These are phyloP conservation scores for Aspergillus aculeatus DNA, from an alignment of 2,329 filamentous ascomycete genomes.

Conservation along the genomic window DNA sequence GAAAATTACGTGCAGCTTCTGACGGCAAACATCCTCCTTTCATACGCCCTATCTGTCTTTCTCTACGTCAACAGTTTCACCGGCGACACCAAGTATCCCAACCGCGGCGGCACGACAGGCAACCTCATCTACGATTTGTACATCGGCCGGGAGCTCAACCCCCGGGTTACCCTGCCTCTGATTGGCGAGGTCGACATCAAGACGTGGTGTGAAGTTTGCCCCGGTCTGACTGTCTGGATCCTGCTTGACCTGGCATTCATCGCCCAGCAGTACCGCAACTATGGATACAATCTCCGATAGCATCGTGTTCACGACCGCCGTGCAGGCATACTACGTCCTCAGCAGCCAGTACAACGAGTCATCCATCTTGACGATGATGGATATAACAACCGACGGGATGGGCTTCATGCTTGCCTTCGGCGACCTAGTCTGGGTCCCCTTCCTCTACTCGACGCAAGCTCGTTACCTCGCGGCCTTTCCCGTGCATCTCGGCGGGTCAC, in stretches of 20 bases:
- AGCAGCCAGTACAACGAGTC: slow-evolving; percentile 82
- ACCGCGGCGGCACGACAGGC: slow-evolving; percentile 70
- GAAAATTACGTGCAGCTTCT: slow-evolving; percentile 83
- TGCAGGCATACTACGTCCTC: slow-evolving; percentile 76
- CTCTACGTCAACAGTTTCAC: slow-evolving; percentile 78
- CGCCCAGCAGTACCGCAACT: slow-evolving; percentile 79
- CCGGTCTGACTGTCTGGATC: slow-evolving; percentile 82
- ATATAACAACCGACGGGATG: slow-evolving; percentile 86
- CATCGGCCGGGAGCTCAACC: slow-evolving; percentile 90
- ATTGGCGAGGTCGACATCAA: slow-evolving; percentile 73
- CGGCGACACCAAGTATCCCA: slow-evolving; percentile 58
- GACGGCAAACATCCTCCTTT: slow-evolving; percentile 74
- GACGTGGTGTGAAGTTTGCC: slow-evolving; percentile 78
- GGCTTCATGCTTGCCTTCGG: slow-evolving; percentile 91
- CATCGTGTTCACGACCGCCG: slow-evolving; percentile 70
- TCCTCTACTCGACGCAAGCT: slow-evolving; percentile 77
- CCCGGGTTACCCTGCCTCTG: slow-evolving; percentile 63
- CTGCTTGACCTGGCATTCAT: slow-evolving; percentile 77
- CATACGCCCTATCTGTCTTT: slow-evolving; percentile 68
- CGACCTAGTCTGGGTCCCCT: slow-evolving; percentile 86
- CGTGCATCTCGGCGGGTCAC: slow-evolving; percentile 66
- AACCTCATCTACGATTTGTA: slow-evolving; percentile 92
- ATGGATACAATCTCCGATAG: slow-evolving; percentile 78
- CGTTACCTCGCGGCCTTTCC: slow-evolving; percentile 80
- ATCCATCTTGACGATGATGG: slow-evolving; percentile 84